These are phyloP conservation scores for Terfezia claveryi DNA, from an alignment of 495 filamentous ascomycete species.

Conservation along the genomic window DNA sequence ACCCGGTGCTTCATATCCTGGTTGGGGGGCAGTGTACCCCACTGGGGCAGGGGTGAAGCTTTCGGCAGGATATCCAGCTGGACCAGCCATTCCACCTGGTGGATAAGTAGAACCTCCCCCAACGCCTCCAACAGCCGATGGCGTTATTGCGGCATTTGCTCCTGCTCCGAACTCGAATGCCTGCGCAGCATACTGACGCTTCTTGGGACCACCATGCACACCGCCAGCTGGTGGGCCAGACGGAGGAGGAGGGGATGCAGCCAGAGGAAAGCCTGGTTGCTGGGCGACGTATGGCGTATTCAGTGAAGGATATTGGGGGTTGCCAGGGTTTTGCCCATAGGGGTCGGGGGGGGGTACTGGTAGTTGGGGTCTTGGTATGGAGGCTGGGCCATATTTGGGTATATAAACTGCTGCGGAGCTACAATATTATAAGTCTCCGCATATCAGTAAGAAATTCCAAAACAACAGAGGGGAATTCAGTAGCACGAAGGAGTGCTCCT, in stretches of 20 bases:
- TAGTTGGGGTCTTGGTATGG: slow-evolving; percentile 17
- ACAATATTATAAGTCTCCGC: too few species aligned
- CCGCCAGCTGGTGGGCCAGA: slow-evolving; percentile 3
- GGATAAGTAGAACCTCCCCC: background rate
- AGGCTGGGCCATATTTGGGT: background rate
- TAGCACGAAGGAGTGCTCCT: too few species aligned
- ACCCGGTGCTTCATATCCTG: slow-evolving; percentile 27
- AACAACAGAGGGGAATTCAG: too few species aligned
- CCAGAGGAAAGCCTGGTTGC: slow-evolving; percentile 21
- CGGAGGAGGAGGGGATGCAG: slow-evolving; percentile 21
- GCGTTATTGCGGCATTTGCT: slow-evolving; percentile 47
- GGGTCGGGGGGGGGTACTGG: slow-evolving; percentile 13
- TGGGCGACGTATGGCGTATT: slow-evolving; percentile 22
- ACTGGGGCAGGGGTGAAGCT: slow-evolving; percentile 24
- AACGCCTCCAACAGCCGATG: background rate
- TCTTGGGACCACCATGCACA: slow-evolving; percentile 31
- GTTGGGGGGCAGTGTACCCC: slow-evolving; percentile 33
- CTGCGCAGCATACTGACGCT: slow-evolving; percentile 77
- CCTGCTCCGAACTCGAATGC: slow-evolving; percentile 85
- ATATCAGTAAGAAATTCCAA: too few species aligned
- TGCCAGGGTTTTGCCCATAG: slow-evolving; percentile 32
- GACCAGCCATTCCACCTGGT: slow-evolving; percentile 11
- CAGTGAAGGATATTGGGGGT: slow-evolving; percentile 31
- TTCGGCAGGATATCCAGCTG: slow-evolving; percentile 20
- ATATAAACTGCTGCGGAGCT: too few species aligned